Conservation (phyloP, 768 basidiomycete genomes). For the Kwoniella sp. region DNA sequence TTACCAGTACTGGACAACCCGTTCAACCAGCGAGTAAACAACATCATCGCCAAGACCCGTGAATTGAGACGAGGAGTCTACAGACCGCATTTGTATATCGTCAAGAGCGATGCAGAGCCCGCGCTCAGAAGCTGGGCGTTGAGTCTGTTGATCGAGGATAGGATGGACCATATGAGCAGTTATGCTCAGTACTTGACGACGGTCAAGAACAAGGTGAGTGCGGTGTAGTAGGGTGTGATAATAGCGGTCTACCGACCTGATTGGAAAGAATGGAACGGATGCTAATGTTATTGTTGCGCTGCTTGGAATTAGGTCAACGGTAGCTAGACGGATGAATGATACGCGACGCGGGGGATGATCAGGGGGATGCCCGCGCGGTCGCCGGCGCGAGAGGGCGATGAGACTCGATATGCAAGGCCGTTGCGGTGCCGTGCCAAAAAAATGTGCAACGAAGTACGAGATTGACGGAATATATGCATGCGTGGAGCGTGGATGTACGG, state of each 20-base stretch:
- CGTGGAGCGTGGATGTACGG: too few relatives aligned
- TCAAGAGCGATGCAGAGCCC: conserved; percentile 97
- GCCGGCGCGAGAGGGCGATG: too few relatives aligned
- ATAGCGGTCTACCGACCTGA: too few relatives aligned
- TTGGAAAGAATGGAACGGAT: background rate
- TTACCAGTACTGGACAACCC: conserved; percentile 87
- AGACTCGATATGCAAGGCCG: too few relatives aligned
- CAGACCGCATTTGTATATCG: conserved; percentile 89
- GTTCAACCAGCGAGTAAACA: conserved; percentile 94
- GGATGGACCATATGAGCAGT: conserved; percentile 89
- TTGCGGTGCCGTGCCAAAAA: too few relatives aligned
- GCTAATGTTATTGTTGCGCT: background rate
- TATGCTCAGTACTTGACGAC: conserved; percentile 92
- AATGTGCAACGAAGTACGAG: too few relatives aligned
- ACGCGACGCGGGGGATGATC: too few relatives aligned
- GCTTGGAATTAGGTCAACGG: conserved; percentile 19
- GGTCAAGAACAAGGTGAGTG: conserved; percentile 80
- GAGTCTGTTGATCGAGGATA: conserved; percentile 90
- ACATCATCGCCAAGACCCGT: conserved; percentile 88
- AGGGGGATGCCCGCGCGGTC: too few relatives aligned
- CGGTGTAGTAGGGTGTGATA: background rate
- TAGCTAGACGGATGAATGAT: background rate
- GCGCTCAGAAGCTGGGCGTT: conserved; percentile 93
- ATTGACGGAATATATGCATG: too few relatives aligned
- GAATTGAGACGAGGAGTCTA: conserved; percentile 92